These are phyloP conservation scores for Maudiozyma humilis DNA, from an alignment of 1,139 yeast genomes.

Conservation along the genomic window DNA sequence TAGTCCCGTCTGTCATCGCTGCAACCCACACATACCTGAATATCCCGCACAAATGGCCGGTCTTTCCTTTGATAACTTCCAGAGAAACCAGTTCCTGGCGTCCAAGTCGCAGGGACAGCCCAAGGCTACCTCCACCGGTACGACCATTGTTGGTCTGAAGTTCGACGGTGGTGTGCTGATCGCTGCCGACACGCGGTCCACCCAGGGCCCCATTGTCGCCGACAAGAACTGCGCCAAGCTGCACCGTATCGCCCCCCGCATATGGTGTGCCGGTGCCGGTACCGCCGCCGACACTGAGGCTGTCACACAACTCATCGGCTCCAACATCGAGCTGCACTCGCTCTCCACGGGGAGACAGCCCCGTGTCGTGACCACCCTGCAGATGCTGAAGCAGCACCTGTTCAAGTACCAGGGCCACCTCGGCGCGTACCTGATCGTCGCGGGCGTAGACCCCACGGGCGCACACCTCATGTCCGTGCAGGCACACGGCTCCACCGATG, in stretches of 20 bases:
- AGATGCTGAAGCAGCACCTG: conserved; percentile 87
- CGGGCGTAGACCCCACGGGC: conserved; percentile 95
- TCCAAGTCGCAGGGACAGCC: conserved; percentile 71
- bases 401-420: conserved; percentile 95
- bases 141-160: conserved; percentile 94
- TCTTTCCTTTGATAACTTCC: conserved; percentile 83
- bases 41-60: conserved; percentile 70
- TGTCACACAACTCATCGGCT: conserved; percentile 84
- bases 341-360: conserved; percentile 79
- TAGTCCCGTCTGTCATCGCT: too few relatives aligned
- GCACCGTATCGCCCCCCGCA: conserved; percentile 83
- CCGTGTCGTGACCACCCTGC: conserved; percentile 86
- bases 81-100: conserved; percentile 69
- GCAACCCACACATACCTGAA: background rate
- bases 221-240: conserved; percentile 96
- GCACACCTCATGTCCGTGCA: conserved; percentile 87
- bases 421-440: conserved; percentile 94
- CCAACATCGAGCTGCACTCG: conserved; percentile 84
- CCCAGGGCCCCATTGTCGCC: conserved; percentile 92
- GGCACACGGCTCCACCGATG: conserved; percentile 96
- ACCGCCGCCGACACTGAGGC: conserved; percentile 99
- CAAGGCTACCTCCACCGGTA: conserved; percentile 92
- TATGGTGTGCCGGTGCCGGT: conserved; percentile 99
- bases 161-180: conserved; percentile 90
- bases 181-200: conserved; percentile 98